A percentile compares a stretch with the other conserved stretches of the same genome.
Conservation (phyloP, 305 asterid species). For the Fraxinus angustifolia region DNA sequence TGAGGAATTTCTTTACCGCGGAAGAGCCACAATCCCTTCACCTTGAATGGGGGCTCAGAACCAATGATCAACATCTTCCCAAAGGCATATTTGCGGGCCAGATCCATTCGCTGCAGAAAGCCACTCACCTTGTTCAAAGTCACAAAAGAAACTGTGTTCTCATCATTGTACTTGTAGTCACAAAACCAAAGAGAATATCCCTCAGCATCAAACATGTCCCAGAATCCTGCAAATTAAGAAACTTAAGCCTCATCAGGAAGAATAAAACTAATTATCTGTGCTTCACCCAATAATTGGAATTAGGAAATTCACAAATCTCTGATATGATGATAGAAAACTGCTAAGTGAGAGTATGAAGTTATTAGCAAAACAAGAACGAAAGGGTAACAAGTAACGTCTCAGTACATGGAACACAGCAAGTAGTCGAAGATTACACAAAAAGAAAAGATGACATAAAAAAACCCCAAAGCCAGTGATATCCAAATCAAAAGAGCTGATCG, state of each 20-base stretch:
- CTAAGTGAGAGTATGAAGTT: not conserved
- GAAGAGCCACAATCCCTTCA: slow-evolving; percentile 94
- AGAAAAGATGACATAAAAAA: not conserved
- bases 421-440: not conserved
- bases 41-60: slow-evolving; percentile 66
- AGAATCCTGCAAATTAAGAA: slow-evolving; percentile 51
- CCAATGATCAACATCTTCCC: slow-evolving; percentile 89
- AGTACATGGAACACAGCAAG: not conserved
- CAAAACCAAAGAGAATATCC: slow-evolving; percentile 98
- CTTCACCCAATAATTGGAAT: not conserved
- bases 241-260: not conserved
- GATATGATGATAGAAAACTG: not conserved
- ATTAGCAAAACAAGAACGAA: not conserved
- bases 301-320: not conserved
- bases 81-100: slow-evolving; percentile 82
- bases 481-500: not conserved
- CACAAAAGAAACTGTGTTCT: slow-evolving; percentile 72
- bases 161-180: slow-evolving; percentile 84
- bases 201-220: slow-evolving; percentile 93
- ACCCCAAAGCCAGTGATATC: not conserved
- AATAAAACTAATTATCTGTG: not conserved
- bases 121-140: slow-evolving; percentile 89
- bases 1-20: slow-evolving; percentile 83
- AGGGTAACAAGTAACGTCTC: not conserved
- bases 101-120: slow-evolving; percentile 86